Evolutionary conservation across 495 filamentous ascomycete genomes (phyloP).

Genomic region (Penicillium mononematosum): DNA sequence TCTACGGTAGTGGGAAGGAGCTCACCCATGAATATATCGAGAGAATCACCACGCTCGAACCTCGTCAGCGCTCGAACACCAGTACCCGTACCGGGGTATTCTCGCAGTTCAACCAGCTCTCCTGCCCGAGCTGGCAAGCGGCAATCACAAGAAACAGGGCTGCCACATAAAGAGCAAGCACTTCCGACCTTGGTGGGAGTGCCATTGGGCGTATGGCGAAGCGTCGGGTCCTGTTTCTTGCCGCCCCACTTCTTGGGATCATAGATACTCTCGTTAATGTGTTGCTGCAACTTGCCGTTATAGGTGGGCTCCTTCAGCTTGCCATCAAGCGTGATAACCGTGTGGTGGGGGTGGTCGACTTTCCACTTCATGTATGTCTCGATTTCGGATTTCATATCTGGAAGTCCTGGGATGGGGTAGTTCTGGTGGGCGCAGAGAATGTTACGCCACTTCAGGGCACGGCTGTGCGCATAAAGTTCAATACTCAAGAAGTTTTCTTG

Average conservation of each 20-base stretch:
- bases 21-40: constrained; percentile 36
- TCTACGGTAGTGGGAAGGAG: constrained; percentile 10
- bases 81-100: constrained; percentile 30
- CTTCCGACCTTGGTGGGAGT: not conserved
- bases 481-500: constrained; percentile 26
- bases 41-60: constrained; percentile 24
- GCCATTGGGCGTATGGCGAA: not conserved
- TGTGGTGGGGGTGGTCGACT: constrained; percentile 9
- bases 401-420: not conserved
- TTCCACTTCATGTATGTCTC: not conserved
- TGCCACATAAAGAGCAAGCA: constrained; percentile 15
- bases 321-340: constrained; percentile 1
- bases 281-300: not conserved
- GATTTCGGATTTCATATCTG: not conserved
- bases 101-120: constrained; percentile 35
- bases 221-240: not conserved
- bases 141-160: constrained; percentile 20
- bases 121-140: constrained; percentile 12
- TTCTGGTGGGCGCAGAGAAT: not conserved
- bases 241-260: not conserved
- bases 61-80: constrained; percentile 34
- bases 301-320: not conserved
- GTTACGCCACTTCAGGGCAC: not conserved
- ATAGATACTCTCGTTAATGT: not conserved
- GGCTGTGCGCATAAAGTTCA: constrained; percentile 27